Percentiles rank a stretch among this genome's conserved stretches.
Evolutionary conservation across 352 stramenopile genomes (phyloP).

Genomic region (Phytopythium vexans): DNA sequence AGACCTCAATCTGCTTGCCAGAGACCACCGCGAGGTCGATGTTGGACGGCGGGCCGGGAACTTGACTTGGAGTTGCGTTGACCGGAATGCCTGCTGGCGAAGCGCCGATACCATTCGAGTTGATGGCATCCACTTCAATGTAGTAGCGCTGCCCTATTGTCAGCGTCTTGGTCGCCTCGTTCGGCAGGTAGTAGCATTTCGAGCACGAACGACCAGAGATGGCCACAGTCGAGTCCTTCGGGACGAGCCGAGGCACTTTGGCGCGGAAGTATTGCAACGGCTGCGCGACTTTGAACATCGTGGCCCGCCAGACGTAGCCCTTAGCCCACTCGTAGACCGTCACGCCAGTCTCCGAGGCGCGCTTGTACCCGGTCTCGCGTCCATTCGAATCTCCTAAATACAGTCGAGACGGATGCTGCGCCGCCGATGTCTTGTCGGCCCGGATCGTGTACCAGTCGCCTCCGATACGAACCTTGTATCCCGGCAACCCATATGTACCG

Average conservation of each 20-base stretch:
- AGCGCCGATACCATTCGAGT: slow-evolving; percentile 65
- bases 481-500: slow-evolving; percentile 56
- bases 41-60: slow-evolving; percentile 87
- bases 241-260: slow-evolving; percentile 56
- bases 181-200: slow-evolving; percentile 73
- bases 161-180: slow-evolving; percentile 49
- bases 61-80: slow-evolving; percentile 65
- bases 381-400: slow-evolving; percentile 65
- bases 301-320: slow-evolving; percentile 62
- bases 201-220: slow-evolving; percentile 39
- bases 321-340: slow-evolving; percentile 70
- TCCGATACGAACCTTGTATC: slow-evolving; percentile 48
- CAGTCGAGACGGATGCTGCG: slow-evolving; percentile 31
- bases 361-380: slow-evolving; percentile 51
- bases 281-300: slow-evolving; percentile 40
- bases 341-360: slow-evolving; percentile 29
- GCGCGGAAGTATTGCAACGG: slow-evolving; percentile 42
- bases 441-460: slow-evolving; percentile 72
- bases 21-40: slow-evolving; percentile 88
- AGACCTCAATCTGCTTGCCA: slow-evolving; percentile 84
- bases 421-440: slow-evolving; percentile 35
- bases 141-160: slow-evolving; percentile 72
- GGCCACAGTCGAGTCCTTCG: slow-evolving; percentile 31
- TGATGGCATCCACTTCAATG: slow-evolving; percentile 74
- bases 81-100: slow-evolving; percentile 25